Conservation (phyloP, 768 basidiomycete species). For the Lyophyllum decastes region DNA sequence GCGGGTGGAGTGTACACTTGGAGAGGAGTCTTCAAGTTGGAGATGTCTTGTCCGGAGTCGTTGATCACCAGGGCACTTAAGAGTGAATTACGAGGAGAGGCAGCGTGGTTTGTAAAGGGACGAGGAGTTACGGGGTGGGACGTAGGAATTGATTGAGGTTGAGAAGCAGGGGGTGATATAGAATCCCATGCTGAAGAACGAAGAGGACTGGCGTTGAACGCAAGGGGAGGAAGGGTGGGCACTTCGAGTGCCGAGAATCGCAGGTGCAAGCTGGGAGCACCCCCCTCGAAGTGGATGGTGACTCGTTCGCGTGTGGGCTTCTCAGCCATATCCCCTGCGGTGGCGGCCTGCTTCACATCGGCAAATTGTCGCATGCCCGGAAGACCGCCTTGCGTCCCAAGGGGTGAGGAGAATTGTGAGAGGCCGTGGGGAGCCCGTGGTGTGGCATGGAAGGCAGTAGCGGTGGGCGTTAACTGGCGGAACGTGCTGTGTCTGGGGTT, state of each 20-base stretch:
- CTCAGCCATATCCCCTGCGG: not conserved
- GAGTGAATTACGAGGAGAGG: not conserved
- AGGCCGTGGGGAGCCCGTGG: constrained; percentile 25
- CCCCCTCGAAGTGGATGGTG: constrained; percentile 46
- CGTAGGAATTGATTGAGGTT: not conserved
- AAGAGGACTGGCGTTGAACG: constrained; percentile 11
- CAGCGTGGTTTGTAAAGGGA: not conserved
- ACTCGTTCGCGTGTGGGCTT: constrained; percentile 40
- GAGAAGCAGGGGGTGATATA: not conserved
- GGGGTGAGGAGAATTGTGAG: constrained; percentile 11
- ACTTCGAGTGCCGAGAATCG: constrained; percentile 54
- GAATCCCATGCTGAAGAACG: not conserved
- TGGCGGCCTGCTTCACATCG: constrained; percentile 15
- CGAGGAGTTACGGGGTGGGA: not conserved
- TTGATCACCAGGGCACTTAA: not conserved
- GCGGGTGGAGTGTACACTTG: not conserved
- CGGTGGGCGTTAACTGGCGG: constrained; percentile 50
- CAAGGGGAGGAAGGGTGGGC: constrained; percentile 42
- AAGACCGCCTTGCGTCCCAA: constrained; percentile 1
- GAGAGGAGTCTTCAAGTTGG: not conserved
- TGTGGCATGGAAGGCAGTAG: constrained; percentile 37
- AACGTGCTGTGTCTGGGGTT: constrained; percentile 58
- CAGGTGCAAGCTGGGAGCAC: constrained; percentile 53
- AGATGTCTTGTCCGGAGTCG: not conserved
- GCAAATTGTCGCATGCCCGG: constrained; percentile 22